Evolutionary conservation across 768 basidiomycete species (phyloP).

Genomic region (Exidia glandulosa): DNA sequence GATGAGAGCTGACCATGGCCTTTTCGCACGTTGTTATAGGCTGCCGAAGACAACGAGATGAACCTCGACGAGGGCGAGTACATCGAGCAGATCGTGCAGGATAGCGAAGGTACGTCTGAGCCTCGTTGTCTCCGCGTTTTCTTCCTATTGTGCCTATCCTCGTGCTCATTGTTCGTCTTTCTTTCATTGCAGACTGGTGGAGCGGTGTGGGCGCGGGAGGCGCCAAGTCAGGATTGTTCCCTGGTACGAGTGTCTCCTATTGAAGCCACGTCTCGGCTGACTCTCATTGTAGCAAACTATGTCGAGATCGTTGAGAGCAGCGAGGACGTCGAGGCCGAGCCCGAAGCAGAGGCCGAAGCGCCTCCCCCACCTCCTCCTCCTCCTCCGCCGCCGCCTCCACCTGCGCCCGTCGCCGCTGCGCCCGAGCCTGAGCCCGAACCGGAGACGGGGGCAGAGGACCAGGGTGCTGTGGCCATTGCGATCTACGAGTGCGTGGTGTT

Average conservation of each 20-base stretch:
- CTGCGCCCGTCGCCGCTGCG: constrained; percentile 20
- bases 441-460: constrained; percentile 30
- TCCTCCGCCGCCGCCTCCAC: constrained; percentile 30
- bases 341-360: constrained; percentile 16
- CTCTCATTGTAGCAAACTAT: constrained; percentile 57
- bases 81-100: constrained; percentile 70
- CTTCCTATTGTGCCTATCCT: neutral
- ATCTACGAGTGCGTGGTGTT: constrained; percentile 51
- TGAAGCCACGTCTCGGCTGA: neutral
- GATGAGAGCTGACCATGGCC: neutral
- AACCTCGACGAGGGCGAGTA: constrained; percentile 66
- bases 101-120: constrained; percentile 47
- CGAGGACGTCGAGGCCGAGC: constrained; percentile 23
- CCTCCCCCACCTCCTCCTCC: constrained; percentile 38
- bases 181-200: constrained; percentile 61
- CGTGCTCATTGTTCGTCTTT: neutral
- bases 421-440: constrained; percentile 30
- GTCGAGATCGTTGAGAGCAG: constrained; percentile 57
- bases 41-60: constrained; percentile 83
- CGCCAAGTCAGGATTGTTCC: constrained; percentile 68
- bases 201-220: constrained; percentile 60
- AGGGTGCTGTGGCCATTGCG: constrained; percentile 52
- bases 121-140: neutral
- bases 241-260: constrained; percentile 36
- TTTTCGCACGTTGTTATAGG: constrained; percentile 26